phyloP scores from a whole-genome alignment of 495 filamentous ascomycete genomes.

The Penicillium antarcticum region DNA sequence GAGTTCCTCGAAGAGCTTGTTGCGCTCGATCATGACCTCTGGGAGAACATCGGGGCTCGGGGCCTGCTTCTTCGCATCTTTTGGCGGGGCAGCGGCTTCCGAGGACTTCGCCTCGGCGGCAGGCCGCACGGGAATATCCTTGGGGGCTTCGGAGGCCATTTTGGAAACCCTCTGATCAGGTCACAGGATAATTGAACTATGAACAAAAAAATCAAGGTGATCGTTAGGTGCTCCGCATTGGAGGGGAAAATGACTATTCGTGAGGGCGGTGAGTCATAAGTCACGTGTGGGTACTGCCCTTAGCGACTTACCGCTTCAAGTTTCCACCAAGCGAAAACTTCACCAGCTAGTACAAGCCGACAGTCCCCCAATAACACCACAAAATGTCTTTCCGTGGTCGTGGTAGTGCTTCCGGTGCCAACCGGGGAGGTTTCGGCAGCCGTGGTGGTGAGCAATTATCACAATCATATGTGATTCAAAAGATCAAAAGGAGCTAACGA shows the following conservation, averaged over 20 bases:
- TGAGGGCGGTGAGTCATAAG: slow-evolving; percentile 44
- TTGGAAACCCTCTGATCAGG: slow-evolving; percentile 10
- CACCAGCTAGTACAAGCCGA: slow-evolving; percentile 27
- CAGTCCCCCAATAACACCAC: slow-evolving; percentile 23
- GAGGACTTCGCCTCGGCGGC: slow-evolving; percentile 30
- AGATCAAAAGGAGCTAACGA: slow-evolving; percentile 29
- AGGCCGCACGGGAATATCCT: slow-evolving; percentile 40
- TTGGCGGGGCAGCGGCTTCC: slow-evolving; percentile 30
- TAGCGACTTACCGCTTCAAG: slow-evolving; percentile 49
- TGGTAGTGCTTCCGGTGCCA: slow-evolving; percentile 44
- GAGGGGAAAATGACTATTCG: slow-evolving; percentile 21
- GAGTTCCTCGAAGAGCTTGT: slow-evolving; percentile 81
- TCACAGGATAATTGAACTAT: slow-evolving; percentile 15
- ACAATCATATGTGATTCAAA: background rate
- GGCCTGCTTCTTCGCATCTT: slow-evolving; percentile 27
- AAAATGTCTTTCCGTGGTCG: slow-evolving; percentile 56
- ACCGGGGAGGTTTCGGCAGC: slow-evolving; percentile 49
- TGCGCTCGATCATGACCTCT: slow-evolving; percentile 76
- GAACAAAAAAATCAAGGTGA: slow-evolving; percentile 4
- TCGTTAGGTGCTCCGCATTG: slow-evolving; percentile 1
- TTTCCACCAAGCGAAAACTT: slow-evolving; percentile 52
- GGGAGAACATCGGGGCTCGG: slow-evolving; percentile 53
- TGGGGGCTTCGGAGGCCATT: slow-evolving; percentile 41
- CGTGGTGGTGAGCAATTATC: slow-evolving; percentile 37
- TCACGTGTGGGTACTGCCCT: slow-evolving; percentile 35